Evolutionary conservation across 2,329 filamentous ascomycete species (phyloP).

Genomic region (Claviceps lovelessii): DNA sequence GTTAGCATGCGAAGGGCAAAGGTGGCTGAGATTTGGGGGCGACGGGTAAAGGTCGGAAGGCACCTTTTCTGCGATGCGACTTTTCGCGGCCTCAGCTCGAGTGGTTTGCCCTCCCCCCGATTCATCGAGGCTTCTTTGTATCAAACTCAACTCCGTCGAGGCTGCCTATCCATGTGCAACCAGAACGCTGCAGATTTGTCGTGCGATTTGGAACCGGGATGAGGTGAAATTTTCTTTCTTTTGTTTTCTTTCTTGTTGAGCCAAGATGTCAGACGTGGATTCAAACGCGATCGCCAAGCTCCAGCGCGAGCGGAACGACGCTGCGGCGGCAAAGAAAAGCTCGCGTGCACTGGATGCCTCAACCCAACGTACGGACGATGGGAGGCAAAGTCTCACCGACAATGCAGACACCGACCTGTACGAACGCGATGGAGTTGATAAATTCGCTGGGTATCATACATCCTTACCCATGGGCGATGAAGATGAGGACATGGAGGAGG

Average conservation of each 20-base stretch:
- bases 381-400: constrained; percentile 84
- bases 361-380: constrained; percentile 72
- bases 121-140: not conserved
- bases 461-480: constrained; percentile 68
- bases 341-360: constrained; percentile 65
- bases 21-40: not conserved
- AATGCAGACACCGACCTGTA: constrained; percentile 81
- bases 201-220: constrained; percentile 29
- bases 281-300: constrained; percentile 78
- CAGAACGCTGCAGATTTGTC: constrained; percentile 18
- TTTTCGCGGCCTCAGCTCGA: constrained; percentile 18
- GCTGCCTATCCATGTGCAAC: constrained; percentile 23
- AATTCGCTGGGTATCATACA: constrained; percentile 80
- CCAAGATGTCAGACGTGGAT: constrained; percentile 60
- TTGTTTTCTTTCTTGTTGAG: constrained; percentile 12
- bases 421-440: constrained; percentile 62
- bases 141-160: constrained; percentile 10
- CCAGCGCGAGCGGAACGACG: constrained; percentile 83
- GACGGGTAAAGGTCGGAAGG: constrained; percentile 21
- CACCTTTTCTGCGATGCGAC: constrained; percentile 5
- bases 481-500: constrained; percentile 66
- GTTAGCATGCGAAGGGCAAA: not conserved
- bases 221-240: constrained; percentile 18
- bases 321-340: constrained; percentile 64
- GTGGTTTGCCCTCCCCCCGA: not conserved